Evolutionary conservation across 2,329 filamentous ascomycete species (phyloP), one percentile per base, ranked within the genome.

Genomic region (Colletotrichum eleusines): DNA sequence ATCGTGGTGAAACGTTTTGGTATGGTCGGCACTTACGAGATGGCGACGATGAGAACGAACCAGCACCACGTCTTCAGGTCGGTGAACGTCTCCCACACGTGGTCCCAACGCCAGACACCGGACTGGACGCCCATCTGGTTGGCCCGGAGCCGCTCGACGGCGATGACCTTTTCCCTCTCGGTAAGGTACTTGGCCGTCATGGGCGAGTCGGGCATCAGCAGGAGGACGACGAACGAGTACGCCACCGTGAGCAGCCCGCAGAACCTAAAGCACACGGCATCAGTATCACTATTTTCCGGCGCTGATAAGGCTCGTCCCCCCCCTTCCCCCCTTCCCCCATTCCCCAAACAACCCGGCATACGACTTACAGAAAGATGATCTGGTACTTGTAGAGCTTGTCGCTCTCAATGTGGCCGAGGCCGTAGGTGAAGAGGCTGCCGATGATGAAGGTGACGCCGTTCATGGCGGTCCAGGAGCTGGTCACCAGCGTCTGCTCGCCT

Each of bases 131-230:
- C 81, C 76, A 78, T 80, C 63, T 85, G 84, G 61, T 87, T 87
- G 64, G 82, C 83, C 18, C 84, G 78, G 38, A 87, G 76, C 60
- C 87, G 80, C 73, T 90, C 87, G n/a, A 90, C 84, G 0, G 88
- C 87, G 23, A 89, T 77, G 3, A 88, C 76, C 72, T 86, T 89
- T 60, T 90, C 88, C 28, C 86, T 80, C 12, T 85, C 82, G 0
- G 79, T 81, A 9, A 90, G 80, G 67, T 89, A 90, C 28, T 84
- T 86, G 1, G 88, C 84, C 48, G 86, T 83, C 78, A 89, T 85
- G 0, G 89, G 89, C 0, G 87, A 89, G 74, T 91, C 89, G 0
- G 90, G 90, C 82, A 91, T 88, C 57, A 86, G 84, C 31, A 85
- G 44, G 40, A 88, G 83, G 6, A 91, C 84, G 16, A 86, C 75